Evolutionary conservation across 257 asterid species (phyloP), one percentile per base, ranked within the genome.

Genomic region (Ilex aquifolium): DNA sequence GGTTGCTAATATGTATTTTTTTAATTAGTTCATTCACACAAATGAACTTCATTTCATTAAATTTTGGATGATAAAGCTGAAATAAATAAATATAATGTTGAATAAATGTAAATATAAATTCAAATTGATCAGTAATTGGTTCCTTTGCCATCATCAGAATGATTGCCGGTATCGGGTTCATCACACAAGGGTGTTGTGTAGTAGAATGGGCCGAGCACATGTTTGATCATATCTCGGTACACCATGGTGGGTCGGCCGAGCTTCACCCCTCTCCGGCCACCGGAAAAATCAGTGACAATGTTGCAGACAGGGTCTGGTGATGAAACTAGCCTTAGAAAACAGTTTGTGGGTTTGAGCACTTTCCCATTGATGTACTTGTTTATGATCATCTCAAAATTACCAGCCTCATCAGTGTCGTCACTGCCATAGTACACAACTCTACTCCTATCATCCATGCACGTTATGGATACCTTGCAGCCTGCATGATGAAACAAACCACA

Each of bases 121-220:
- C 7, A 36, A 36, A 36, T 56, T 36, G 50, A 36, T 64, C 44
- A 81, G 62, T 80, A 72, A 36, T 83, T 81, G 66, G 32, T 69
- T 39, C 76, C 61, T 17, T 69, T 62, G 27, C 57, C 72, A 50
- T 76, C 27, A 21, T 44, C 72, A 31, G 63, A 69, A 6, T 75
- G 61, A 21, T 59, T 64, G n/a, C 44, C 70, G 0, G 83, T 76
- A 59, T 84, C 87, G 4, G 98, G 98, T 36, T 88, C 92, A 39
- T 91, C 96, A 56, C 98, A 88, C 95, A 91, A 86, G 0, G 95
- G 95, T 17, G 95, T 86, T 36, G 98, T 84, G 75, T 86, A 88
- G 60, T 84, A 91, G 77, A 91, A 88, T 3, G 92, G 75, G 3
- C 95, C 94, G 0, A 88, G 64, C 52, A 55, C 76, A 29, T 80